phyloP scores from a whole-genome alignment of 2,329 filamentous ascomycete genomes.

The Atkinsonella hypoxylon region DNA sequence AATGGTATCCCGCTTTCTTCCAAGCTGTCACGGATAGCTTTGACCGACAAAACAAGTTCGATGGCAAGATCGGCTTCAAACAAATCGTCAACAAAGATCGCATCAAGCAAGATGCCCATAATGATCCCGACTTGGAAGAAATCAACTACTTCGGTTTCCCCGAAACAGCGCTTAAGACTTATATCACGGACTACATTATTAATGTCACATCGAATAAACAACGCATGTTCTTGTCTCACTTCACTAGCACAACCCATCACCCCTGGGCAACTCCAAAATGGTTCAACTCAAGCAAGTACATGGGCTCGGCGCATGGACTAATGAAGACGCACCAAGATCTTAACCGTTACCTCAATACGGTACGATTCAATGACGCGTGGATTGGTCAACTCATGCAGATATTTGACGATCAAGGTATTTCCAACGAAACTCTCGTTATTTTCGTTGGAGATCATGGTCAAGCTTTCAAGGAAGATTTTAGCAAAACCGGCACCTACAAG shows the following conservation, averaged over 20 bases:
- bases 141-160: conserved; percentile 22
- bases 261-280: conserved; percentile 16
- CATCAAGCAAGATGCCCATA: conserved; percentile 5
- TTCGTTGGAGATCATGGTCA: conserved; percentile 24
- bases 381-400: conserved; percentile 19
- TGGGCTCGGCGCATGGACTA: conserved; percentile 10
- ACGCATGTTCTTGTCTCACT: conserved; percentile 20
- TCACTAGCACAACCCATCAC: conserved; percentile 23
- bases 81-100: conserved; percentile 10
- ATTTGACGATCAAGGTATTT: conserved; percentile 19
- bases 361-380: conserved; percentile 21
- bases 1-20: conserved; percentile 20
- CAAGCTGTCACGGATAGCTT: conserved; percentile 20
- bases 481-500: conserved; percentile 18
- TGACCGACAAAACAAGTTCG: conserved; percentile 17
- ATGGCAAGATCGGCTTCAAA: conserved; percentile 11
- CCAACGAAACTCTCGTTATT: conserved; percentile 22
- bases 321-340: conserved; percentile 12
- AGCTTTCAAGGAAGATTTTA: conserved; percentile 20
- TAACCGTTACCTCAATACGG: conserved; percentile 20
- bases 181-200: conserved; percentile 18
- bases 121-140: conserved; percentile 10
- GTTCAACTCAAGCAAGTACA: conserved; percentile 13
- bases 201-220: conserved; percentile 16
- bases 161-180: conserved; percentile 17